phyloP scores from a whole-genome alignment of 805 yeast genomes.

The Cyberlindnera mrakii region DNA sequence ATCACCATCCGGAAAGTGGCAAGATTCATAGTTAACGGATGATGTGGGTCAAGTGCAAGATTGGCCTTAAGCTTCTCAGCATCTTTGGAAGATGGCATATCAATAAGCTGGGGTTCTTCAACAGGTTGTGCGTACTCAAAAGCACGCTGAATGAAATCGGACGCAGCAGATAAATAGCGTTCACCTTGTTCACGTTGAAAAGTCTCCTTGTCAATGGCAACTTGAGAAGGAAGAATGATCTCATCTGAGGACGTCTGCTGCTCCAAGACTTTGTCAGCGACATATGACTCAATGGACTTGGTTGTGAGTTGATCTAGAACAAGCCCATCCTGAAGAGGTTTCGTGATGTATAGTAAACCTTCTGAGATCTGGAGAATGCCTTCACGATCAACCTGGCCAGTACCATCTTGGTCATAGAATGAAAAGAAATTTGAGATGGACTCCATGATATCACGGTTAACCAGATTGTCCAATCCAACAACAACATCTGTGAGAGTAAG shows the following conservation, averaged over 20 bases:
- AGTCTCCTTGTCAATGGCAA: constrained; percentile 55
- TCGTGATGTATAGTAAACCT: constrained; percentile 73
- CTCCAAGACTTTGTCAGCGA: constrained; percentile 53
- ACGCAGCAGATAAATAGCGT: constrained; percentile 80
- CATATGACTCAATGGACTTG: constrained; percentile 54
- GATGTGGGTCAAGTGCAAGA: constrained; percentile 75
- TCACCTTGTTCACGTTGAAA: constrained; percentile 64
- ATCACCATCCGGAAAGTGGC: constrained; percentile 94
- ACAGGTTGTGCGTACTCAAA: constrained; percentile 84
- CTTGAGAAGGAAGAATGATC: constrained; percentile 49
- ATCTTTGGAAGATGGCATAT: constrained; percentile 31
- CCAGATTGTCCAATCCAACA: constrained; percentile 62
- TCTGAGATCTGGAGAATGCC: constrained; percentile 82
- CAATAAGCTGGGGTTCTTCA: constrained; percentile 39
- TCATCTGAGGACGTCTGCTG: constrained; percentile 29
- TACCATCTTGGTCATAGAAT: constrained; percentile 57
- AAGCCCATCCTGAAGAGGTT: constrained; percentile 77
- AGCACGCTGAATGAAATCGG: constrained; percentile 78
- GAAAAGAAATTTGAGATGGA: constrained; percentile 73
- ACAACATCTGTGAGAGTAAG: constrained; percentile 66
- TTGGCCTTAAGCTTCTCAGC: constrained; percentile 43
- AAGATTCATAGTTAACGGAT: constrained; percentile 67
- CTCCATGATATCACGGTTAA: constrained; percentile 71
- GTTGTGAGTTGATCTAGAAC: constrained; percentile 61
- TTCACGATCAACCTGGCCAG: constrained; percentile 66